Evolutionary conservation across 768 basidiomycete species (phyloP), one percentile per base, ranked within the genome.

Genomic region (Lyophyllum shimeji): DNA sequence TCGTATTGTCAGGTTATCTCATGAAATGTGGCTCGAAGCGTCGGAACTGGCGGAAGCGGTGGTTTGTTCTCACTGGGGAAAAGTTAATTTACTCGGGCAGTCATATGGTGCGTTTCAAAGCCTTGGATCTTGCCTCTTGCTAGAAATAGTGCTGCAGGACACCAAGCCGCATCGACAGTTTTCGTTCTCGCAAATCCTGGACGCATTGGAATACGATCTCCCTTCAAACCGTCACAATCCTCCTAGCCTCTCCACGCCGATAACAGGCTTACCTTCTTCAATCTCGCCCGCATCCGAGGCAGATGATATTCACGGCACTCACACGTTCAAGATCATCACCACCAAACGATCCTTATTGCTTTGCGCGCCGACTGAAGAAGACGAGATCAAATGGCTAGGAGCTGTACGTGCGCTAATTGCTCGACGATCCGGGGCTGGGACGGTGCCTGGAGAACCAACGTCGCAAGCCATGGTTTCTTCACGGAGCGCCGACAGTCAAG

Each of bases 301-400:
- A 3, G 81, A 81, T 37, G 78, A 79, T 39, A 74, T 73, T 29
- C 74, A 72, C 50, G 71, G 73, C 21, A 69, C 72, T 9, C 81
- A 87, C 67, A 92, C 91, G 50, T 98, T 99, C 85, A 95, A 97
- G 74, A 89, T 98, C 53, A 88, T 98, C 62, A 97, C 95, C 34
- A 95, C 96, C 52, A 95, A 96, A 71, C 84, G 93, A 57, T 89
- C 91, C 17, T 75, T 94, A 56, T 71, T 96, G 51, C 77, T 98
- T 23, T 97, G 95, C 64, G 97, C 97, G 7, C 96, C 97, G 15
- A 88, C 82, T 55, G 97, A 99, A 70, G 97, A 98, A 64, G 96
- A 98, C 63, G 97, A 98, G 74, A 95, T 98, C 70, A 92, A 90
- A 71, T 99, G 97, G 97, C 77, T 99, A 46, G 94, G 95, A 49